phyloP scores from a whole-genome alignment of 495 filamentous ascomycete species.

The Trichoderma parareesei region DNA sequence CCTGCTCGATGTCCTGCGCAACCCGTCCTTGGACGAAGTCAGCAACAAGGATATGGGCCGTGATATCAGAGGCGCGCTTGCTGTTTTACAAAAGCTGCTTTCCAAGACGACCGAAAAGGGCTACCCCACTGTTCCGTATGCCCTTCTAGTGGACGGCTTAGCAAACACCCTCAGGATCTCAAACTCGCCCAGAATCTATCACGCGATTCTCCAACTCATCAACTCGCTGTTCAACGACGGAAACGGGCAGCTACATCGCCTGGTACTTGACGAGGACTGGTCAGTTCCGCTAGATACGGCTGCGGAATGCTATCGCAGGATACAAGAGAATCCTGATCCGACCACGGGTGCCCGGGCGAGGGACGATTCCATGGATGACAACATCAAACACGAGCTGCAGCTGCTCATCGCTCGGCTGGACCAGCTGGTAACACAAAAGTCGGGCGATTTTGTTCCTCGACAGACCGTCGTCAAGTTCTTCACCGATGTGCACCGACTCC shows the following conservation, averaged over 20 bases:
- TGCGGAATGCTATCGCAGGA: constrained; percentile 31
- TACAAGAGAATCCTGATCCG: constrained; percentile 19
- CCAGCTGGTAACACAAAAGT: constrained; percentile 26
- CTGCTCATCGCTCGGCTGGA: constrained; percentile 35
- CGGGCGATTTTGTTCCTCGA: constrained; percentile 43
- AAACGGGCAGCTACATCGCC: constrained; percentile 32
- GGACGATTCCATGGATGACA: constrained; percentile 26
- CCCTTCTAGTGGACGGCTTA: constrained; percentile 51
- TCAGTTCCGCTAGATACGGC: constrained; percentile 39
- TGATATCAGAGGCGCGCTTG: constrained; percentile 58
- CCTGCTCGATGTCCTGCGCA: constrained; percentile 53
- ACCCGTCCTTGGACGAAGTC: constrained; percentile 36
- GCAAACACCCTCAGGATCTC: constrained; percentile 47
- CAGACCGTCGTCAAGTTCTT: constrained; percentile 65
- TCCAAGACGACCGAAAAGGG: constrained; percentile 52
- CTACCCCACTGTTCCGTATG: constrained; percentile 52
- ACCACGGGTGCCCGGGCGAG: constrained; percentile 7
- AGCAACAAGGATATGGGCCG: constrained; percentile 47
- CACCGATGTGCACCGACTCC: constrained; percentile 44
- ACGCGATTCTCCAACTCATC: constrained; percentile 48
- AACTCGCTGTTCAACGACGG: constrained; percentile 40
- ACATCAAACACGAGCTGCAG: constrained; percentile 23
- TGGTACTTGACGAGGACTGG: constrained; percentile 48
- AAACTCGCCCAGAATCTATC: constrained; percentile 40
- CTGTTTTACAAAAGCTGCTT: constrained; percentile 57